Conservation (phyloP, 306 rosid genomes). For the Cyclanthera cordifolia region DNA sequence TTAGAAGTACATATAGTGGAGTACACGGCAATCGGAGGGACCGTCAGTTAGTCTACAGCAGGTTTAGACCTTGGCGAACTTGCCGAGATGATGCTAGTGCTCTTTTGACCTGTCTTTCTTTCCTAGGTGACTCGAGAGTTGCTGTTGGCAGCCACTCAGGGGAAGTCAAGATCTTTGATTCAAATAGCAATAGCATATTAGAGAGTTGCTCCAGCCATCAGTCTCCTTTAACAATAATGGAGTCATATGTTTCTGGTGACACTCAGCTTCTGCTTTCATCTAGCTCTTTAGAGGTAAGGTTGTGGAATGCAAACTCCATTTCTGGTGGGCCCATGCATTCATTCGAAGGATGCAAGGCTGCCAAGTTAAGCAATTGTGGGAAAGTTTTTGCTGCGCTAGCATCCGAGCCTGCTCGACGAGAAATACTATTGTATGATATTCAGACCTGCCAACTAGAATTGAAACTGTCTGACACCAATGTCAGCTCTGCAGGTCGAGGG, state of each 20-base stretch:
- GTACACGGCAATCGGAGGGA: conserved; percentile 90
- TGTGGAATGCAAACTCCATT: conserved; percentile 75
- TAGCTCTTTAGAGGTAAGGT: conserved; percentile 66
- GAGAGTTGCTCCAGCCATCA: conserved; percentile 83
- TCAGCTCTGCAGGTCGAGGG: conserved; percentile 62
- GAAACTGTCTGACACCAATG: conserved; percentile 47
- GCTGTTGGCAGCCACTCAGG: conserved; percentile 89
- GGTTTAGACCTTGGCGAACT: conserved; percentile 95
- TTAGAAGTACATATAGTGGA: conserved; percentile 65
- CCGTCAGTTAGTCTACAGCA: conserved; percentile 88
- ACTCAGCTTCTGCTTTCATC: conserved; percentile 78
- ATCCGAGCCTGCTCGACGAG: conserved; percentile 53
- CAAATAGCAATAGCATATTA: conserved; percentile 53
- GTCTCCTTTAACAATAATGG: conserved; percentile 68
- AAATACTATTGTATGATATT: conserved; percentile 72
- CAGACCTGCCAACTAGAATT: conserved; percentile 51
- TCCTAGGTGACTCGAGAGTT: conserved; percentile 68
- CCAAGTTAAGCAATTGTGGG: conserved; percentile 75
- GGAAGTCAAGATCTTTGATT: conserved; percentile 75
- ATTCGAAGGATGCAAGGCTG: conserved; percentile 93
- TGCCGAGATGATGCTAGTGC: conserved; percentile 79
- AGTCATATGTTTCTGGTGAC: conserved; percentile 62
- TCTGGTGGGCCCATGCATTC: conserved; percentile 69
- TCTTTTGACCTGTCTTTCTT: conserved; percentile 74
- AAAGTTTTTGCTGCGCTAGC: conserved; percentile 69